Evolutionary conservation across 768 basidiomycete genomes (phyloP).

Genomic region (Gloeostereum incarnatum): DNA sequence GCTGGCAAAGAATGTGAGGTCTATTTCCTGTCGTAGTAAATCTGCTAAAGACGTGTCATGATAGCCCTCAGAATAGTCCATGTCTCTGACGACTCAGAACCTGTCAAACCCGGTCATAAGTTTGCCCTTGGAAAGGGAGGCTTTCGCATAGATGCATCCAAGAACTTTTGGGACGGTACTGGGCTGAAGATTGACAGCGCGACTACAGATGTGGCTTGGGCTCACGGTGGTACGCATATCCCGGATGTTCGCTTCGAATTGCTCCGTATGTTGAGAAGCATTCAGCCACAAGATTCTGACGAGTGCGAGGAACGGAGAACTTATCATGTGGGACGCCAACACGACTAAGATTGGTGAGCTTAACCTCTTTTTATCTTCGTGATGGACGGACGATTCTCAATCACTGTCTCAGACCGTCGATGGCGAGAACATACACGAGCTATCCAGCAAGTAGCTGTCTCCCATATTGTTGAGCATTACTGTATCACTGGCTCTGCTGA

Average conservation of each 20-base stretch:
- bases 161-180: conserved; percentile 72
- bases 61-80: conserved; percentile 54
- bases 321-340: conserved; percentile 77
- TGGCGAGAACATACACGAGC: conserved; percentile 65
- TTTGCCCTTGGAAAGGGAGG: conserved; percentile 48
- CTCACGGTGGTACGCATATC: conserved; percentile 43
- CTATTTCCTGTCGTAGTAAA: background rate
- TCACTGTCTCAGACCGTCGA: conserved; percentile 39
- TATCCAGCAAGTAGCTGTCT: conserved; percentile 61
- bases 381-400: background rate
- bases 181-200: conserved; percentile 73
- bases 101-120: conserved; percentile 35
- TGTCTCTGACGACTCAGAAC: conserved; percentile 37
- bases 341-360: conserved; percentile 64
- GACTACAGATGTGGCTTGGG: conserved; percentile 79
- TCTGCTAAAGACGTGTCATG: background rate
- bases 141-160: conserved; percentile 58
- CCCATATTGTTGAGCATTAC: conserved; percentile 57
- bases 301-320: conserved; percentile 72
- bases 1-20: conserved; percentile 71
- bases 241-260: background rate
- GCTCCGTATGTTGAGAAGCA: conserved; percentile 23
- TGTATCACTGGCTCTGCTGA: conserved; percentile 78
- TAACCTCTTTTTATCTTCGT: background rate
- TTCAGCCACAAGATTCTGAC: conserved; percentile 73